Evolutionary conservation across 2,329 filamentous ascomycete genomes (phyloP).

Genomic region (Dactylellina leptospora): DNA sequence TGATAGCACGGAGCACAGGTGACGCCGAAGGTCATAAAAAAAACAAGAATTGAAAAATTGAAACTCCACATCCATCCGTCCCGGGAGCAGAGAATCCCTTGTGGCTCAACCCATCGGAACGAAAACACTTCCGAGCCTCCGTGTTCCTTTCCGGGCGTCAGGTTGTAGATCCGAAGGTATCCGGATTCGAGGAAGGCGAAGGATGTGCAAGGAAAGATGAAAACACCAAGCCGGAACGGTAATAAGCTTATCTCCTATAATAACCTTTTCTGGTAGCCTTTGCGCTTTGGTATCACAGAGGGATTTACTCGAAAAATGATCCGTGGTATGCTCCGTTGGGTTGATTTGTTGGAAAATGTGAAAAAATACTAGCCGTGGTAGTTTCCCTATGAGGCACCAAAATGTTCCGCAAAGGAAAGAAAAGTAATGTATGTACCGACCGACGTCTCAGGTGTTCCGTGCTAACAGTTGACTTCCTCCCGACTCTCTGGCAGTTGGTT

Average conservation of each 20-base stretch:
- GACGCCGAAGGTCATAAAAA: too few relatives aligned
- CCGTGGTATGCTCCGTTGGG: neutral
- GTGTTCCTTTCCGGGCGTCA: neutral
- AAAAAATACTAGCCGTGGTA: neutral
- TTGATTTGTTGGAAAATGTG: neutral
- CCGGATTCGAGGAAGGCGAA: neutral
- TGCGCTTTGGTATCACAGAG: too few relatives aligned
- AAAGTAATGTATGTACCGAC: neutral
- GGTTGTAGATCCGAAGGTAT: constrained; percentile 13
- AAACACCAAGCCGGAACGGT: constrained; percentile 18
- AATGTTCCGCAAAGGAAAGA: neutral
- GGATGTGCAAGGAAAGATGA: neutral
- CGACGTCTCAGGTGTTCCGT: too few relatives aligned
- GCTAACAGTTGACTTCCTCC: too few relatives aligned
- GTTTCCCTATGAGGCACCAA: too few relatives aligned
- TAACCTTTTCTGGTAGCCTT: neutral
- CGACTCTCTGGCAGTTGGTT: too few relatives aligned
- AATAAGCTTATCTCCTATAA: constrained; percentile 14
- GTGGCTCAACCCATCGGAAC: neutral
- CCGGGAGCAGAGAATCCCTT: too few relatives aligned
- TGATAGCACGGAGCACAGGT: too few relatives aligned
- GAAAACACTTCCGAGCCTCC: constrained; percentile 8
- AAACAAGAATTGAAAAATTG: too few relatives aligned
- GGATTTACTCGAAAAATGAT: too few relatives aligned
- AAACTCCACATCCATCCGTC: too few relatives aligned